These are phyloP conservation scores for Waltergamsia citrina DNA, from an alignment of 2,329 filamentous ascomycete genomes.

Conservation along the genomic window DNA sequence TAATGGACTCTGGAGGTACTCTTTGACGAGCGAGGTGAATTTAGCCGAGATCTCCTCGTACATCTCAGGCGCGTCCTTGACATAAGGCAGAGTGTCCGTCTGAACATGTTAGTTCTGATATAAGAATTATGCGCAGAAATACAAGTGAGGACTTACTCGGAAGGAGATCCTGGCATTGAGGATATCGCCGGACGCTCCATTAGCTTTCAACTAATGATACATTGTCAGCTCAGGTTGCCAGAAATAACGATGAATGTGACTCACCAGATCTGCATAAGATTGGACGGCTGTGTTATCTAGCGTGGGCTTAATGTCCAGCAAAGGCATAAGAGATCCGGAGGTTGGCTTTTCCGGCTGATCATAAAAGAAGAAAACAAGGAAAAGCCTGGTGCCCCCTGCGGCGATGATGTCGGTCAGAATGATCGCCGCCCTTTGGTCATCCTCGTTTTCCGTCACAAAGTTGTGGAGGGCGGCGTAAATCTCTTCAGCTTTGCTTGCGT, in stretches of 20 bases:
- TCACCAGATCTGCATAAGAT: slow-evolving; percentile 20
- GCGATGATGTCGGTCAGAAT: slow-evolving; percentile 14
- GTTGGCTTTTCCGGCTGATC: slow-evolving; percentile 18
- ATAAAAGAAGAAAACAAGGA: slow-evolving; percentile 23
- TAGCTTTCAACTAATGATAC: slow-evolving; percentile 8
- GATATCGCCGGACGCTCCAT: slow-evolving; percentile 7
- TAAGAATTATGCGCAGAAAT: neutral
- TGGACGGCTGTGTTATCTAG: slow-evolving; percentile 11
- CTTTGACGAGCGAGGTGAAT: slow-evolving; percentile 12
- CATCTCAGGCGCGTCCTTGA: slow-evolving; percentile 13
- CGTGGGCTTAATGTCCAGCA: slow-evolving; percentile 6
- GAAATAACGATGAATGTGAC: neutral
- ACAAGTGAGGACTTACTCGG: slow-evolving; percentile 5
- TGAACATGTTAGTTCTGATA: neutral
- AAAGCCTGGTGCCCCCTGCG: slow-evolving; percentile 10
- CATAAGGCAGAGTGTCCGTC: slow-evolving; percentile 14
- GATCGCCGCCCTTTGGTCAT: slow-evolving; percentile 18
- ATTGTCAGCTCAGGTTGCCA: neutral
- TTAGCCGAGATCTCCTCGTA: slow-evolving; percentile 22
- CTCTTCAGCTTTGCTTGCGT: slow-evolving; percentile 12
- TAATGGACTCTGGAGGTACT: slow-evolving; percentile 12
- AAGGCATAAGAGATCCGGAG: slow-evolving; percentile 15
- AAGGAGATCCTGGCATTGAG: slow-evolving; percentile 10
- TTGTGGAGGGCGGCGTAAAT: slow-evolving; percentile 22
- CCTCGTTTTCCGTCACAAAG: slow-evolving; percentile 14